phyloP scores from a whole-genome alignment of 176 grass and related monocot species.

The Rhynchospora pubera region DNA sequence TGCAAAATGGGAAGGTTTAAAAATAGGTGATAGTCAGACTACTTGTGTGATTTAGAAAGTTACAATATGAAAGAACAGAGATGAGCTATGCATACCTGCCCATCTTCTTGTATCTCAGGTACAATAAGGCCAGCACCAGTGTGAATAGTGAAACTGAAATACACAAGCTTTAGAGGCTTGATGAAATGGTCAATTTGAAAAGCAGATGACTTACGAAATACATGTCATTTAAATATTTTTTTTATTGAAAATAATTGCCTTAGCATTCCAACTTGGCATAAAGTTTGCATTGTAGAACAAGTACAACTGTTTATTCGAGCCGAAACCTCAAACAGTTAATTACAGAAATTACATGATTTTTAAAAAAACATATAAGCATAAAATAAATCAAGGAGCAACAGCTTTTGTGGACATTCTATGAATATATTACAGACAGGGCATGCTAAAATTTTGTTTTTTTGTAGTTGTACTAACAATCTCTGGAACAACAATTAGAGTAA shows the following conservation, averaged over 20 bases:
- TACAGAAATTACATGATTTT: not conserved
- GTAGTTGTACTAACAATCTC: not conserved
- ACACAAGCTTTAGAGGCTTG: conserved; percentile 5
- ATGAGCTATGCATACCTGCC: conserved; percentile 51
- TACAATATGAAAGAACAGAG: not conserved
- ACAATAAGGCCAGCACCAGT: conserved; percentile 92
- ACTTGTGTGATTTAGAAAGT: not conserved
- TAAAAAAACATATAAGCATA: not conserved
- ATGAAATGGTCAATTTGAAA: conserved; percentile 8
- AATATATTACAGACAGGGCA: not conserved
- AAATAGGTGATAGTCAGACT: not conserved
- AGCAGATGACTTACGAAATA: not conserved
- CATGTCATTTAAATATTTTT: not conserved
- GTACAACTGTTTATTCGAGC: not conserved
- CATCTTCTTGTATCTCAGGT: conserved; percentile 85
- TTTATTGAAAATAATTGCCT: not conserved
- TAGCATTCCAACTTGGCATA: not conserved
- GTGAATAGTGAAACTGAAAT: conserved; percentile 84
- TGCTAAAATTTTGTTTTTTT: not conserved
- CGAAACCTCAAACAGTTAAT: not conserved
- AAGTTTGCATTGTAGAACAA: not conserved
- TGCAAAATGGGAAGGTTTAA: not conserved
- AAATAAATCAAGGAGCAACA: not conserved
- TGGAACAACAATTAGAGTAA: not conserved
- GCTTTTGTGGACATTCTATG: not conserved